Conservation (phyloP, 495 filamentous ascomycete species). For the Hypoxylon rickii region DNA sequence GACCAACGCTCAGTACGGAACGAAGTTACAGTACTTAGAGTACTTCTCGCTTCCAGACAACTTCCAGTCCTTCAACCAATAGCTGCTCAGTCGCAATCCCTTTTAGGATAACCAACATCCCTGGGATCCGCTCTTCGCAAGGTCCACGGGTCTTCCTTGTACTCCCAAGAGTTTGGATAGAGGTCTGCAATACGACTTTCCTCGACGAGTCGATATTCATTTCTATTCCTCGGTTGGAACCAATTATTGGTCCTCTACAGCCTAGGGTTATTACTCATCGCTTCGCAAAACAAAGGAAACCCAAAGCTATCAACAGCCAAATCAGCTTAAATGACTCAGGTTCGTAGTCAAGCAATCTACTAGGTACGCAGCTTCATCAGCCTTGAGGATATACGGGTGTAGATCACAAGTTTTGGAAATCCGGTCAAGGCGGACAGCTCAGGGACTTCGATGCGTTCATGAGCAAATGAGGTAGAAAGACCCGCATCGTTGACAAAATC, state of each 20-base stretch:
- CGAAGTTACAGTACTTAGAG: slow-evolving; percentile 32
- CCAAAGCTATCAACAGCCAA: not conserved
- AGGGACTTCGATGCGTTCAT: not conserved
- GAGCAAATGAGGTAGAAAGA: slow-evolving; percentile 4
- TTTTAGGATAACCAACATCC: slow-evolving; percentile 34
- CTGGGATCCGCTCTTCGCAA: slow-evolving; percentile 29
- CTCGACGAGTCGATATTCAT: slow-evolving; percentile 1
- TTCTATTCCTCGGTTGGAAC: not conserved
- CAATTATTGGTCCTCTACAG: not conserved
- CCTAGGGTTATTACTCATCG: not conserved
- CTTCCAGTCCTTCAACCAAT: slow-evolving; percentile 28
- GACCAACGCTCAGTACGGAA: slow-evolving; percentile 12
- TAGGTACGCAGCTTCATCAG: not conserved
- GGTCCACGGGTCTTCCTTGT: slow-evolving; percentile 32
- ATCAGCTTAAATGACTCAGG: not conserved
- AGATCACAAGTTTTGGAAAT: not conserved
- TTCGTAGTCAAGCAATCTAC: not conserved
- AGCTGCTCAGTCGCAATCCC: slow-evolving; percentile 23
- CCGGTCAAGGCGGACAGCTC: not conserved
- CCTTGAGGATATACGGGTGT: slow-evolving; percentile 1
- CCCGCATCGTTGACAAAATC: not conserved
- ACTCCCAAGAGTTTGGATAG: slow-evolving; percentile 10
- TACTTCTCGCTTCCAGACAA: slow-evolving; percentile 30
- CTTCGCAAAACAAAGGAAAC: slow-evolving; percentile 2
- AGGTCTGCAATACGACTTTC: slow-evolving; percentile 20